Conservation (phyloP, 768 basidiomycete species). For the Russula brevipes region DNA sequence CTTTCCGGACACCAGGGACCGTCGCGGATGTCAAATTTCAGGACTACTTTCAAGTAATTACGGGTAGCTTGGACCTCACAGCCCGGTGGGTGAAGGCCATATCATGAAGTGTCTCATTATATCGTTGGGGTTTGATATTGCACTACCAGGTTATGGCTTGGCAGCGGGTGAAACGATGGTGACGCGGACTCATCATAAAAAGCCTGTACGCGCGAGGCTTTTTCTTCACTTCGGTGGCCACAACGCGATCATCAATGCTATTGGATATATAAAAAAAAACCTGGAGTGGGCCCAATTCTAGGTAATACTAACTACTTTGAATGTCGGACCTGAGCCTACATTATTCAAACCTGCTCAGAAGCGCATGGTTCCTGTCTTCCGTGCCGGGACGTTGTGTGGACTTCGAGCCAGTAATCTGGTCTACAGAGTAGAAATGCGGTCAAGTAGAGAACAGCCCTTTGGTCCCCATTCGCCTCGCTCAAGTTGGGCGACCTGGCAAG, state of each 20-base stretch:
- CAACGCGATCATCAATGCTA: slow-evolving; percentile 98
- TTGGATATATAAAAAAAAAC: too few relatives aligned
- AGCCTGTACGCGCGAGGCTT: slow-evolving; percentile 89
- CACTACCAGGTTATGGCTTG: slow-evolving; percentile 71
- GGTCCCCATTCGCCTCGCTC: too few relatives aligned
- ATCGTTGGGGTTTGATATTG: slow-evolving; percentile 7
- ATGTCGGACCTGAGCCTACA: too few relatives aligned
- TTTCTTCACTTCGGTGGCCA: slow-evolving; percentile 93
- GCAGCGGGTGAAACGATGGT: slow-evolving; percentile 96
- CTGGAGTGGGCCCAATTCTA: too few relatives aligned
- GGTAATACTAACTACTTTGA: too few relatives aligned
- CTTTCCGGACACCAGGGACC: slow-evolving; percentile 88
- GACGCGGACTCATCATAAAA: slow-evolving; percentile 99
- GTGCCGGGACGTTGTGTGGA: too few relatives aligned
- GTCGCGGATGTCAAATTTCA: slow-evolving; percentile 95
- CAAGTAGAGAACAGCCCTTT: too few relatives aligned
- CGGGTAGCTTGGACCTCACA: slow-evolving; percentile 97
- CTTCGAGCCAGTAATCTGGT: too few relatives aligned
- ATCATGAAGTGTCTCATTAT: background rate
- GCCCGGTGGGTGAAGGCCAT: slow-evolving; percentile 54
- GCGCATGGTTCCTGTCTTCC: too few relatives aligned
- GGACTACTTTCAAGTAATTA: slow-evolving; percentile 97
- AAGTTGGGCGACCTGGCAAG: too few relatives aligned
- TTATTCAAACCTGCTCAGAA: too few relatives aligned
- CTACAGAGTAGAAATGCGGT: too few relatives aligned